These are phyloP conservation scores for Evansstolkia leycettana DNA, from an alignment of 495 filamentous ascomycete genomes.

Conservation along the genomic window DNA sequence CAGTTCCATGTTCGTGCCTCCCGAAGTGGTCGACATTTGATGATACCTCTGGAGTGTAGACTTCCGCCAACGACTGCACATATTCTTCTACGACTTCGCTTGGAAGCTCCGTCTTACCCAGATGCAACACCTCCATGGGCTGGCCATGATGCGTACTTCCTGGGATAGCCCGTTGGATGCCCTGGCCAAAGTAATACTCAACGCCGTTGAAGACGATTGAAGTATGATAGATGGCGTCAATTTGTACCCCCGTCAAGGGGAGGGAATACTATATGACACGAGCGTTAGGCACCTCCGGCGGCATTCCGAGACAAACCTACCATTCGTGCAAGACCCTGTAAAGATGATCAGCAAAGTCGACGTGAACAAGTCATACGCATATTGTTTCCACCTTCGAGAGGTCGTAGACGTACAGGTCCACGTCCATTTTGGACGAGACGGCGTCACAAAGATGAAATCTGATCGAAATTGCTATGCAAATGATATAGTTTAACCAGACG, in stretches of 20 bases:
- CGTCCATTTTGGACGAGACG: slow-evolving; percentile 62
- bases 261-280: slow-evolving; percentile 30
- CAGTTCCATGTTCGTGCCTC: not conserved
- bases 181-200: slow-evolving; percentile 63
- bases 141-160: slow-evolving; percentile 76
- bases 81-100: slow-evolving; percentile 82
- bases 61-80: slow-evolving; percentile 64
- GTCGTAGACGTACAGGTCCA: slow-evolving; percentile 89
- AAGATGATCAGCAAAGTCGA: slow-evolving; percentile 6
- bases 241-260: slow-evolving; percentile 50
- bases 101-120: slow-evolving; percentile 70
- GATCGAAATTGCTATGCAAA: no score
- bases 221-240: slow-evolving; percentile 89
- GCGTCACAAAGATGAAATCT: no score
- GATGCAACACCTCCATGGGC: slow-evolving; percentile 62
- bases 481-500: no score
- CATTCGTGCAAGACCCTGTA: slow-evolving; percentile 37
- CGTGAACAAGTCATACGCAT: not conserved
- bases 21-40: slow-evolving; percentile 4
- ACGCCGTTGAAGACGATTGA: slow-evolving; percentile 69
- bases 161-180: slow-evolving; percentile 67
- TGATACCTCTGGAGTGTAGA: slow-evolving; percentile 68
- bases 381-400: slow-evolving; percentile 52
- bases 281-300: not conserved
- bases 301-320: slow-evolving; percentile 26